Evolutionary conservation across 495 filamentous ascomycete species (phyloP).

Genomic region (Trichodelitschia bisporula): DNA sequence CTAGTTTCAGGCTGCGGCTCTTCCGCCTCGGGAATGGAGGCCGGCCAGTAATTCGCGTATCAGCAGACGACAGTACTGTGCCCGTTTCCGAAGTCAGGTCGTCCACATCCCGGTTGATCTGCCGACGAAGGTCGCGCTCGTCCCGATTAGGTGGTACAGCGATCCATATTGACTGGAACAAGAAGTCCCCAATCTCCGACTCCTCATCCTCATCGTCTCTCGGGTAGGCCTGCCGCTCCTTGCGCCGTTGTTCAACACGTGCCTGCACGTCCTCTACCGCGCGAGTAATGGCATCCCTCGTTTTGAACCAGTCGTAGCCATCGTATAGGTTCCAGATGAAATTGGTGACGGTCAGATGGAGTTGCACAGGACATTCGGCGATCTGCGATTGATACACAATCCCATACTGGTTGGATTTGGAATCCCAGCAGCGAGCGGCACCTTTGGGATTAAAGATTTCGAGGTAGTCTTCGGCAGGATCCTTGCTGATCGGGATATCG

Average conservation of each 20-base stretch:
- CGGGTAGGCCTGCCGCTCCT: constrained; percentile 23
- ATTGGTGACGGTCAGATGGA: constrained; percentile 66
- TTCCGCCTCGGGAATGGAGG: constrained; percentile 16
- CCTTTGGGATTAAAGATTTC: constrained; percentile 53
- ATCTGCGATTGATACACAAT: constrained; percentile 33
- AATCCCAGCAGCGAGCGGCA: constrained; percentile 58
- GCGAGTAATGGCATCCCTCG: constrained; percentile 58
- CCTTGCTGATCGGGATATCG: too few relatives aligned
- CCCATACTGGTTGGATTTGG: constrained; percentile 45
- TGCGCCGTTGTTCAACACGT: constrained; percentile 46
- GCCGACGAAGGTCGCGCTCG: constrained; percentile 48
- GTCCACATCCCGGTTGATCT: constrained; percentile 71
- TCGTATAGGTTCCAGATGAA: constrained; percentile 97
- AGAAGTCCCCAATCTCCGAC: constrained; percentile 72
- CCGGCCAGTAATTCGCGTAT: constrained; percentile 9
- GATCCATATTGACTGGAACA: constrained; percentile 98
- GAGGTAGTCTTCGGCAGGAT: constrained; percentile 23
- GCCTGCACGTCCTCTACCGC: constrained; percentile 69
- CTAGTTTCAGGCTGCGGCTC: constrained; percentile 37
- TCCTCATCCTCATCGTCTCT: constrained; percentile 48
- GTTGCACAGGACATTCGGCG: constrained; percentile 43
- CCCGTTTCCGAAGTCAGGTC: constrained; percentile 74
- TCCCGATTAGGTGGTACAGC: constrained; percentile 72
- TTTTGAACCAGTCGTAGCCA: constrained; percentile 87
- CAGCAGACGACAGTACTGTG: constrained; percentile 56